Conservation (phyloP, 2,329 filamentous ascomycete species). For the Coniella vitis region DNA sequence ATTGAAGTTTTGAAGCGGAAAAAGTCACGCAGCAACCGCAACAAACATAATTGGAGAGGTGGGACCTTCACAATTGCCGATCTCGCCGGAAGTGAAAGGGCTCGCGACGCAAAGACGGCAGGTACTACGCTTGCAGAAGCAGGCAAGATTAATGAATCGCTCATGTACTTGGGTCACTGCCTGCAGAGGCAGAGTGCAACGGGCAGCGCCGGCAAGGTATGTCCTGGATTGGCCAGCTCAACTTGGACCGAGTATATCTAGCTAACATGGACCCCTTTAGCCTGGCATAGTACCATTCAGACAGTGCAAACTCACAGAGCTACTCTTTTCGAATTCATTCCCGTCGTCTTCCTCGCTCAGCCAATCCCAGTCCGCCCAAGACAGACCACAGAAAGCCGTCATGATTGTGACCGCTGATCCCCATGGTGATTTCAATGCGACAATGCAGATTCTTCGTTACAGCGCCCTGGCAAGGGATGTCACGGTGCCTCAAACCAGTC, state of each 20-base stretch:
- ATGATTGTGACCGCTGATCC: slow-evolving; percentile 98
- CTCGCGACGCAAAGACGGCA: slow-evolving; percentile 86
- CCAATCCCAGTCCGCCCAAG: slow-evolving; percentile 38
- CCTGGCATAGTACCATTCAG: slow-evolving; percentile 70
- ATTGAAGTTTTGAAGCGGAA: slow-evolving; percentile 84
- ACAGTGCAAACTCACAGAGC: slow-evolving; percentile 78
- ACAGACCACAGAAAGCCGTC: slow-evolving; percentile 76
- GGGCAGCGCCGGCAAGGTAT: slow-evolving; percentile 65
- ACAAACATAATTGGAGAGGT: slow-evolving; percentile 61
- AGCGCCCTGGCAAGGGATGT: slow-evolving; percentile 89
- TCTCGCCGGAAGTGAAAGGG: slow-evolving; percentile 86
- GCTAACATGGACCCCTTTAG: slow-evolving; percentile 29
- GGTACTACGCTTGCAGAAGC: slow-evolving; percentile 90
- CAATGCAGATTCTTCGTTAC: slow-evolving; percentile 91
- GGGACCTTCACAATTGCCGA: slow-evolving; percentile 85
- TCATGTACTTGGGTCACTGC: slow-evolving; percentile 98
- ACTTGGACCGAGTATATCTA: neutral
- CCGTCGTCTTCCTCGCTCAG: slow-evolving; percentile 46
- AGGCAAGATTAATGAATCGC: slow-evolving; percentile 94
- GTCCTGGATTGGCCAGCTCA: slow-evolving; percentile 1
- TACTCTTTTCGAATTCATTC: slow-evolving; percentile 84
- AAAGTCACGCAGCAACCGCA: slow-evolving; percentile 29
- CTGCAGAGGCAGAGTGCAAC: slow-evolving; percentile 88
- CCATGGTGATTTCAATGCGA: slow-evolving; percentile 90
- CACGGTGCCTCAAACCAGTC: slow-evolving; percentile 64